A percentile compares a stretch with the other conserved stretches of the same genome.
These are phyloP conservation scores for Penicillium sp. DNA, from an alignment of 2,329 filamentous ascomycete genomes.

Conservation along the genomic window DNA sequence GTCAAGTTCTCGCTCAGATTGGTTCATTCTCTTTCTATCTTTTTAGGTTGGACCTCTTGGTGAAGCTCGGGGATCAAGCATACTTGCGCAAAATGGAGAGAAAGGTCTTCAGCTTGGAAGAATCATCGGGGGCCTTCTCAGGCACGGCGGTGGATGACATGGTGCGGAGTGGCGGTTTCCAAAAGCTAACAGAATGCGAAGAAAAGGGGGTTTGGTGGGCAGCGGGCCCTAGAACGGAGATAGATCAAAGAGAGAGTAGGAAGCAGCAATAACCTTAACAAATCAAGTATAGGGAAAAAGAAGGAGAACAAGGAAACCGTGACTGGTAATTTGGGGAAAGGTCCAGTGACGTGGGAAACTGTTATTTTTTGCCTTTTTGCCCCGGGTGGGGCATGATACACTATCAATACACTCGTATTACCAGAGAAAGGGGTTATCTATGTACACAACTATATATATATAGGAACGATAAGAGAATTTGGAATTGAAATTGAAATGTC, in stretches of 20 bases:
- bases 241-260: not conserved
- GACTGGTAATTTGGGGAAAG: conserved; percentile 2
- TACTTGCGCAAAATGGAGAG: conserved; percentile 85
- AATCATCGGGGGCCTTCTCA: conserved; percentile 70
- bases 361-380: conserved; percentile 11
- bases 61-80: conserved; percentile 31
- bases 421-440: not conserved
- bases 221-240: not conserved
- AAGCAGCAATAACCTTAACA: not conserved
- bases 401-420: not conserved
- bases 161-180: conserved; percentile 5
- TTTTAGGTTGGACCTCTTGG: not conserved
- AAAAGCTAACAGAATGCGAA: not conserved
- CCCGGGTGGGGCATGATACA: not conserved
- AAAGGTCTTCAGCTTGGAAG: conserved; percentile 86
- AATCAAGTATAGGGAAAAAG: not conserved
- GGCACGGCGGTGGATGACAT: conserved; percentile 36
- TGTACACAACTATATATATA: not conserved
- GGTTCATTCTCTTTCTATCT: not conserved
- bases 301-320: not conserved
- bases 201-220: not conserved
- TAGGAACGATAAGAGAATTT: too few relatives aligned
- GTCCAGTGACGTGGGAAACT: conserved; percentile 16
- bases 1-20: not conserved
- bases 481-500: too few relatives aligned